Percentiles rank a stretch among this genome's conserved stretches.
Conservation (phyloP, 1,284 basidiomycete species). For the Microbotryomycetes sp. region DNA sequence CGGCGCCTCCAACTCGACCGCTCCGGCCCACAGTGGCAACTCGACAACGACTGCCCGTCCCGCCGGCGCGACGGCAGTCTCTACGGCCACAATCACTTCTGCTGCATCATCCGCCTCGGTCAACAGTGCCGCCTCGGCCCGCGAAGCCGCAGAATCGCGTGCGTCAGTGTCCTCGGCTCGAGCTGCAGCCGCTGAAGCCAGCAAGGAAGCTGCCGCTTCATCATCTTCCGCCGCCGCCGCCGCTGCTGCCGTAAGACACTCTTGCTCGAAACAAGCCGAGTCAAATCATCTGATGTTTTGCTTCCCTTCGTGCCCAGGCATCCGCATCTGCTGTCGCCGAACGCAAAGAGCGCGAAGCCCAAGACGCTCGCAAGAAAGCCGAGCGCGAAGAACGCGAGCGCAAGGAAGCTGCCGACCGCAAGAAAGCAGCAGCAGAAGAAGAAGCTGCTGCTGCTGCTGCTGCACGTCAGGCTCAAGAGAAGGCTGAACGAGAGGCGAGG, state of each 20-base stretch:
- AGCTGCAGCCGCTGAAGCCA: neutral
- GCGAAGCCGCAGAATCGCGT: too few species aligned
- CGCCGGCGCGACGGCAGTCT: neutral
- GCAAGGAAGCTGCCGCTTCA: neutral
- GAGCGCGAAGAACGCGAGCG: neutral
- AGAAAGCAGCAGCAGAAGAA: neutral
- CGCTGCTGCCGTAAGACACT: neutral
- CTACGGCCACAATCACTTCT: neutral
- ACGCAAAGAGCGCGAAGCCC: neutral
- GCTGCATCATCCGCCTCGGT: neutral
- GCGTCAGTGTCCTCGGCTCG: neutral
- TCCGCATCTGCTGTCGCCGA: neutral
- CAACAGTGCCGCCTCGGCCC: too few species aligned
- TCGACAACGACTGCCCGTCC: neutral
- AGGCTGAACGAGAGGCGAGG: neutral
- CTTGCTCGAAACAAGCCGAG: too few species aligned
- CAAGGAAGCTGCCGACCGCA: neutral
- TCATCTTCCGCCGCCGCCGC: neutral
- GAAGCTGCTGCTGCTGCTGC: neutral
- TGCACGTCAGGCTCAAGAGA: neutral
- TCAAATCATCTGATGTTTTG: neutral
- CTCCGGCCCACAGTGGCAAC: too few species aligned
- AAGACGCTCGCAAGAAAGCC: neutral
- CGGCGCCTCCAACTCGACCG: neutral
- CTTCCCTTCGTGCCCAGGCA: neutral